Evolutionary conservation across 208 protist species (phyloP), one percentile per base, ranked within the genome.

Genomic region (Leishmania arabica): DNA sequence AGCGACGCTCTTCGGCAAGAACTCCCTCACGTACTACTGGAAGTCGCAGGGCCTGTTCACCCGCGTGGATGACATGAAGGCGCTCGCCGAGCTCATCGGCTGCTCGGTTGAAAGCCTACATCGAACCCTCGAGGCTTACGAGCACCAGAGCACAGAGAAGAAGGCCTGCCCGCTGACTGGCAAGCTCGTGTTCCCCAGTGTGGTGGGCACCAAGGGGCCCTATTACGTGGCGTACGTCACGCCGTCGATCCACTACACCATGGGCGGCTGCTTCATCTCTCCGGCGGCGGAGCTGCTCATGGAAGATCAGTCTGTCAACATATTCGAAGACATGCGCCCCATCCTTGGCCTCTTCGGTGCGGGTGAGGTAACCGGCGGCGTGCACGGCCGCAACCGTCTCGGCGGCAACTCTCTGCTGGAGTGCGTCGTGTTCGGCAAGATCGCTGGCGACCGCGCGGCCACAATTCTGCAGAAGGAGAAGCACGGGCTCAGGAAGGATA

Each of bases 211-310:
- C 15, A 81, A 93, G 49, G 92, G 92, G 45, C 90, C 89, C 24
- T 97, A 88, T 83, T 93, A 98, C 83, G 92, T 97, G 45, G 90
- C 95, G 47, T 84, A 87, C 77, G 90, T 99, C 66, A 99, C 97
- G 40, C 99, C 99, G 24, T 93, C 91, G 11, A 95, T 99, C 81
- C 99, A 99, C 89, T 99, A 99, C 93, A 98, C 92, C 15, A 99
- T 99, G 98, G 99, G 99, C 74, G 99, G 99, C 64, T 85, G 98
- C 73, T 75, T 90, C 60, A 98, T 99, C 81, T 94, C 94, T 45
- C 74, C 89, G 11, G 82, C 97, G 17, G 95, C 89, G 13, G 86
- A 94, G 68, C 86, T 99, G 47, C 92, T 99, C 82, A 79, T 78
- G 6, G 31, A 79, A 42, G 89, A 92, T 72, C 37, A 47, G 24